phyloP scores from a whole-genome alignment of 805 yeast genomes.

The Kazachstania viticola region DNA sequence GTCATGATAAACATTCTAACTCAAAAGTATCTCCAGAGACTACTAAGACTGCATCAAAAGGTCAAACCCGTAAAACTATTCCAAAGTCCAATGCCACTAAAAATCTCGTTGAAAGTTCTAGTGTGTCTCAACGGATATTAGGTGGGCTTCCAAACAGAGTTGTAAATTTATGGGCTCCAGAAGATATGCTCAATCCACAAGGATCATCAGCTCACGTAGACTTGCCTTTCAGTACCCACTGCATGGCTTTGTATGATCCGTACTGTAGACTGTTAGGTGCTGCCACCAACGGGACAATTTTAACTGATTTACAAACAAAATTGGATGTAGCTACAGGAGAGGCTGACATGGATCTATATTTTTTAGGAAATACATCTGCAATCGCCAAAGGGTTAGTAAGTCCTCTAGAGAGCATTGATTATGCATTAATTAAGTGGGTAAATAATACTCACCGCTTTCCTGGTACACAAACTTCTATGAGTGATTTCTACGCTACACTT shows the following conservation, averaged over 20 bases:
- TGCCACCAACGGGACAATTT: constrained; percentile 9
- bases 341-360: no score
- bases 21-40: background rate
- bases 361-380: constrained; percentile 1
- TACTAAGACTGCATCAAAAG: no score
- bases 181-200: constrained; percentile 7
- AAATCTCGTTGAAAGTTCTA: background rate
- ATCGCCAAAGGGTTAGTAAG: constrained; percentile 5
- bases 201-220: constrained; percentile 10
- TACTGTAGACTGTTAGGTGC: constrained; percentile 9
- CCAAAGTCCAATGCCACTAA: background rate
- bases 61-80: no score
- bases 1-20: no score
- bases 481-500: constrained; percentile 7
- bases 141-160: background rate
- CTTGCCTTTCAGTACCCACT: constrained; percentile 9
- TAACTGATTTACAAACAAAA: constrained; percentile 7
- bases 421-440: constrained; percentile 11
- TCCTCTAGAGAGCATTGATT: constrained; percentile 9
- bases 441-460: constrained; percentile 3
- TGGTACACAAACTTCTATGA: constrained; percentile 7
- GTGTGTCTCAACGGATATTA: background rate
- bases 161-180: constrained; percentile 8
- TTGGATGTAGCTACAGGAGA: background rate
- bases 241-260: constrained; percentile 8